Evolutionary conservation across 495 filamentous ascomycete species (phyloP).

Genomic region (Haplographium delicatum): DNA sequence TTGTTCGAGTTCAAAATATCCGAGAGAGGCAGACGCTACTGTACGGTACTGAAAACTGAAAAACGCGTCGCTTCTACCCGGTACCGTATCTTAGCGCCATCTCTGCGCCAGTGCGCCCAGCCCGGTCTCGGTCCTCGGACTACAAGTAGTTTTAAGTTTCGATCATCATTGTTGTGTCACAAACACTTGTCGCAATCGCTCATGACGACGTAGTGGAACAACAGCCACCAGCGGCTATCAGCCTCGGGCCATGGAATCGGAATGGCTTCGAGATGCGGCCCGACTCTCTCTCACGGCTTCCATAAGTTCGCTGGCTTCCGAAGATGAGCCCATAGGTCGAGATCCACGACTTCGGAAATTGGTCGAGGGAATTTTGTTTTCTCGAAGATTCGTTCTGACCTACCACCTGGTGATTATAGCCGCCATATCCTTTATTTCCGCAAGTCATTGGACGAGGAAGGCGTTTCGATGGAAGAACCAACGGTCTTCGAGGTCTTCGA

Average conservation of each 20-base stretch:
- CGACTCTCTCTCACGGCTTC: constrained; percentile 13
- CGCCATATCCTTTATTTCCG: constrained; percentile 8
- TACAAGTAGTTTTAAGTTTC: too few relatives aligned
- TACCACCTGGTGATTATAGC: constrained; percentile 19
- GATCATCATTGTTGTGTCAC: too few relatives aligned
- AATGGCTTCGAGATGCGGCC: constrained; percentile 20
- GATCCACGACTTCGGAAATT: constrained; percentile 17
- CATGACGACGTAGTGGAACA: neutral
- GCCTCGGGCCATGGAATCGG: constrained; percentile 17
- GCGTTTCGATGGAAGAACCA: constrained; percentile 8
- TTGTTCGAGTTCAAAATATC: too few relatives aligned
- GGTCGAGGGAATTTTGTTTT: constrained; percentile 15
- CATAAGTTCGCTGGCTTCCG: neutral
- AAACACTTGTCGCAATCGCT: neutral
- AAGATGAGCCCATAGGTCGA: neutral
- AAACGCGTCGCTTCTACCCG: neutral
- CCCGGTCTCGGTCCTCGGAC: too few relatives aligned
- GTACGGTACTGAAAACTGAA: too few relatives aligned
- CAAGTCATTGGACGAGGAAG: constrained; percentile 14
- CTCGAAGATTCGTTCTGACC: constrained; percentile 17
- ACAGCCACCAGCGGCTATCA: neutral
- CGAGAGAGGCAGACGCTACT: too few relatives aligned
- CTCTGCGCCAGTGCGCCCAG: too few relatives aligned
- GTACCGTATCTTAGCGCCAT: constrained; percentile 8
- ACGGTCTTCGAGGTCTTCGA: neutral